phyloP scores from a whole-genome alignment of 352 stramenopile genomes.

The Blastocystis sp. region DNA sequence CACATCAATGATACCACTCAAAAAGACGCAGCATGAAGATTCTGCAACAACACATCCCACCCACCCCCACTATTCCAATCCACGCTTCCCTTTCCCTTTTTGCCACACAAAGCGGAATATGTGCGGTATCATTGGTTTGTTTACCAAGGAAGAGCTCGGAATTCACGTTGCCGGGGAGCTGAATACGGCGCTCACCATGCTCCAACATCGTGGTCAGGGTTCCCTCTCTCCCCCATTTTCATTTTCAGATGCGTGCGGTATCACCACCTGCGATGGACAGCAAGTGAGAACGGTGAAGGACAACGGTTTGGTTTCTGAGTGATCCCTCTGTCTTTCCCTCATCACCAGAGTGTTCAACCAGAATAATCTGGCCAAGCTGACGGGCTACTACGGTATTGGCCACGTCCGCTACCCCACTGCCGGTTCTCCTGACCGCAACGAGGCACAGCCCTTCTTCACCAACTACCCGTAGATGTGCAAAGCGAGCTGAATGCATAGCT shows the following conservation, averaged over 20 bases:
- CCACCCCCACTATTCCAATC: neutral
- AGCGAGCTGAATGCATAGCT: conserved; percentile 14
- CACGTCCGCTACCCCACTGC: conserved; percentile 95
- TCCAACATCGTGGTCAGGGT: conserved; percentile 66
- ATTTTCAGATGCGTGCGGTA: conserved; percentile 51
- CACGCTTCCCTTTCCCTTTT: neutral
- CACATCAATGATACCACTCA: neutral
- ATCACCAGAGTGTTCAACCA: conserved; percentile 88
- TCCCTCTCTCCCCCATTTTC: neutral
- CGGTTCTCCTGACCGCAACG: conserved; percentile 70
- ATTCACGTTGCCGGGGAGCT: conserved; percentile 43
- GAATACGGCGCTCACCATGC: conserved; percentile 61
- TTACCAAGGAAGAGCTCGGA: conserved; percentile 11
- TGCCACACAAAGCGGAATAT: neutral
- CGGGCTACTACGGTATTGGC: conserved; percentile 90
- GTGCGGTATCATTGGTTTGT: conserved; percentile 54
- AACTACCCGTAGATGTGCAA: conserved; percentile 88
- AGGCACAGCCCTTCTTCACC: conserved; percentile 96
- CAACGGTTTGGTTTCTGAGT: conserved; percentile 65
- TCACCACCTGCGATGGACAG: conserved; percentile 35
- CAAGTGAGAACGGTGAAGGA: conserved; percentile 39
- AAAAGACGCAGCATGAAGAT: neutral
- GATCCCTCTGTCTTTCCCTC: neutral
- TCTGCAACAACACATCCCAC: neutral
- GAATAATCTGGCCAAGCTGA: conserved; percentile 92